Evolutionary conservation across 331 rosid genomes (phyloP).

Genomic region (Pyrus hybrid): DNA sequence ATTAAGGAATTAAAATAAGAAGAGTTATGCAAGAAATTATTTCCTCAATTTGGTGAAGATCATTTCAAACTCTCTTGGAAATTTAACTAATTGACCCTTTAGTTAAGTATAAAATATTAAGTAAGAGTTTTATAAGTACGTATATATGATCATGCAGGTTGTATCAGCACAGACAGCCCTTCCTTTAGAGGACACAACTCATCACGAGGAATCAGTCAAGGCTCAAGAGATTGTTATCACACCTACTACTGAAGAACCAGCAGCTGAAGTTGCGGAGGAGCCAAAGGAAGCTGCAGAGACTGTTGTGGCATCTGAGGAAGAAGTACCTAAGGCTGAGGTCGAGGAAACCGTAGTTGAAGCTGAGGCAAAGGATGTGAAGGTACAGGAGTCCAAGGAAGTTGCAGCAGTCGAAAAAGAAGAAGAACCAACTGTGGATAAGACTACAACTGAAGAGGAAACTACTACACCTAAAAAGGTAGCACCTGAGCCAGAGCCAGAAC

Average conservation of each 20-base stretch:
- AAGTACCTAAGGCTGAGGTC: background rate
- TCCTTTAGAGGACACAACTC: conserved; percentile 21
- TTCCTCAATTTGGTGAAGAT: too few relatives aligned
- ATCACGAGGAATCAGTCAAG: conserved; percentile 25
- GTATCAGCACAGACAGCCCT: conserved; percentile 46
- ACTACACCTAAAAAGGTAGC: too few relatives aligned
- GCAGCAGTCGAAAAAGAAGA: background rate
- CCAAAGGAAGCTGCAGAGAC: conserved; percentile 2
- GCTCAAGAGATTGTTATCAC: conserved; percentile 10
- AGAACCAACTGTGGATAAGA: conserved; percentile 2
- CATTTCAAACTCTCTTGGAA: background rate
- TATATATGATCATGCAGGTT: conserved; percentile 26
- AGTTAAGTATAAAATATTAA: background rate
- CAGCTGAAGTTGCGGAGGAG: background rate
- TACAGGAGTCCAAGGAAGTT: background rate
- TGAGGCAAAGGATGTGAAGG: conserved; percentile 12
- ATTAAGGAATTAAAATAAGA: too few relatives aligned
- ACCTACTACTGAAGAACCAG: conserved; percentile 12
- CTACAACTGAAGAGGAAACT: background rate
- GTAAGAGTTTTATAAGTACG: background rate
- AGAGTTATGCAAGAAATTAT: too few relatives aligned
- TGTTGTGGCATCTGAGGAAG: background rate
- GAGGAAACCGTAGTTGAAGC: conserved; percentile 13
- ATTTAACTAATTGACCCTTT: background rate
- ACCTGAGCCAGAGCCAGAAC: background rate